phyloP scores from a whole-genome alignment of 164 flowering plant species.

The Nymphaea thermarum region DNA sequence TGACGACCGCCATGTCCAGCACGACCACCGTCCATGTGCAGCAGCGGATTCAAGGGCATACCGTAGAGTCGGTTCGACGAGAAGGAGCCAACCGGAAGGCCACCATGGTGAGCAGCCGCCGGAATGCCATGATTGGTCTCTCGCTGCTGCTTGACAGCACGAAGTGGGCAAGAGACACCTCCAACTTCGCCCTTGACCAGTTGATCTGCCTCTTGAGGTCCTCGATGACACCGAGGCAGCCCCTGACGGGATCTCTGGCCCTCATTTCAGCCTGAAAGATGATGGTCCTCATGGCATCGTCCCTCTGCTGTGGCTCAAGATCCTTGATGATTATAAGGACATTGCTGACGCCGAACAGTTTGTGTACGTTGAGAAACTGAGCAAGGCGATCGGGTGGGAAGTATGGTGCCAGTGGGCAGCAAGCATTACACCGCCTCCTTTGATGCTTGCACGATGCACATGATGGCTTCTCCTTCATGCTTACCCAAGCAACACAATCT shows the following conservation, averaged over 20 bases:
- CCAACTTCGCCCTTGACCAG: constrained; percentile 23
- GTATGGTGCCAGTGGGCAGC: constrained; percentile 55
- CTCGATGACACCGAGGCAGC: constrained; percentile 28
- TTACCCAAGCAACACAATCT: no score
- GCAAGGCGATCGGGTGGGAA: constrained; percentile 48
- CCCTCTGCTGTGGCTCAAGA: constrained; percentile 21
- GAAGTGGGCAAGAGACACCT: constrained; percentile 27
- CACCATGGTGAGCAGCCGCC: no score
- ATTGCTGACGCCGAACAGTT: constrained; percentile 65
- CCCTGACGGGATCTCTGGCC: constrained; percentile 52
- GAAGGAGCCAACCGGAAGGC: no score
- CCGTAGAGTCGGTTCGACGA: no score
- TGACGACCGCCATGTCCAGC: no score
- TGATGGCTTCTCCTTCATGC: constrained; percentile 11
- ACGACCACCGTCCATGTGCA: no score
- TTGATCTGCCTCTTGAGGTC: constrained; percentile 26
- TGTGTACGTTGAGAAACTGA: constrained; percentile 57
- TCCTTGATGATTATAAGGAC: constrained; percentile 32
- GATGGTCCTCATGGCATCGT: constrained; percentile 47
- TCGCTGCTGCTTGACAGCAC: no score
- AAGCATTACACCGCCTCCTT: constrained; percentile 54
- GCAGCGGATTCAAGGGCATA: no score
- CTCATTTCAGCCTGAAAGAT: constrained; percentile 44
- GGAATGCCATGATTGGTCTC: no score
- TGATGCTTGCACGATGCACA: constrained; percentile 78